Evolutionary conservation across 176 grass and related monocot genomes (phyloP), one percentile per base, ranked within the genome.

Genomic region (Echinochloa phyllopogon): DNA sequence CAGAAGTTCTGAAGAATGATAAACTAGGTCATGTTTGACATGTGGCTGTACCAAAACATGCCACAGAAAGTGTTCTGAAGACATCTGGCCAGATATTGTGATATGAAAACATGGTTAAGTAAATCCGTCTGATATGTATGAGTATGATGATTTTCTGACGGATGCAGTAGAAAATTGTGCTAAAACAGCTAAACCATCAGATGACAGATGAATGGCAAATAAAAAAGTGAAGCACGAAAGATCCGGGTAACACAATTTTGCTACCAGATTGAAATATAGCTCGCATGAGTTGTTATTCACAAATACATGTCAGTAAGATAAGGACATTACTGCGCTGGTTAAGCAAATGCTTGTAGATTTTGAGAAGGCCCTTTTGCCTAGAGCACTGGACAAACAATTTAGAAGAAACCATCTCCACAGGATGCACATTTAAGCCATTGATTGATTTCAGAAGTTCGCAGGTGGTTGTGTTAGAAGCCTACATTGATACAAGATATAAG

Each of bases 351-450:
- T 86, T 90, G 85, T 98, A 98, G 76, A 98, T 92, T 80, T 98
- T 98, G 10, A 94, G 87, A 73, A 98, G 93, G 52, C 93, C 85
- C 87, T 96, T 98, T 91, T 98, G 91, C 77, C 96, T 88, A 88
- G 91, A 98, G 74, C 96, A 98, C 65, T 98, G 96, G 42, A 98
- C 91, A 95, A 98, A 94, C 58, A 98, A 65, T 86, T 98, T 98
- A 82, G 96, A 98, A 85, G 89, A 69, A 77, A 92, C 96, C 96
- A 98, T 95, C 77, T 98, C 96, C 58, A 98, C 93, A 7, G 93
- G 96, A 36, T 94, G 91, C 86, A 95, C 89, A 92, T 94, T 89
- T 81, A 98, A 87, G 50, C 96, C 96, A 64, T 91, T 90, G 82
- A 98, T 95, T 90, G 96, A 98, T 84, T 87, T 94, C 80, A 98